Conservation (phyloP, 2,329 filamentous ascomycete species). For the Atkinsonella hypoxylon region DNA sequence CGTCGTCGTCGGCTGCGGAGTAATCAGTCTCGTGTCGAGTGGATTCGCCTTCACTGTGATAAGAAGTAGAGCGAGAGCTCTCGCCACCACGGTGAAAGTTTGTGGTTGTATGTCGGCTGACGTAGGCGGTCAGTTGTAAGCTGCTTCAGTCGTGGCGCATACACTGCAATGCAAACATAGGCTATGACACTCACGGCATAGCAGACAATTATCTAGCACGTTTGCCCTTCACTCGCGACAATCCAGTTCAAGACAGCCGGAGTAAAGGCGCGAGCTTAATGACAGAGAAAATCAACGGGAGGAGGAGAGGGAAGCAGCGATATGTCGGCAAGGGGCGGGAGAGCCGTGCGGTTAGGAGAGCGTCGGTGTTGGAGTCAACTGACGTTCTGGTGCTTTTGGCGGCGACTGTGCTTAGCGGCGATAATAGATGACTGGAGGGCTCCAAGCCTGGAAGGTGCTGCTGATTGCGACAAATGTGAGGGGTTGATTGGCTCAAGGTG, state of each 20-base stretch:
- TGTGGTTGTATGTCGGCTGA: constrained; percentile 16
- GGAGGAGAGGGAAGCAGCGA: not conserved
- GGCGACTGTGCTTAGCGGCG: not conserved
- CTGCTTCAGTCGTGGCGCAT: constrained; percentile 7
- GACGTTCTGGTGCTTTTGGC: not conserved
- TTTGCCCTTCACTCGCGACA: constrained; percentile 34
- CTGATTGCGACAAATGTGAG: constrained; percentile 10
- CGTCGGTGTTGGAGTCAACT: not conserved
- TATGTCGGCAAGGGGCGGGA: not conserved
- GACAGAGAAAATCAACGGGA: not conserved
- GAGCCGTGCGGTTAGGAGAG: not conserved
- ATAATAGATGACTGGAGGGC: constrained; percentile 1
- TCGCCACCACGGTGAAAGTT: constrained; percentile 17
- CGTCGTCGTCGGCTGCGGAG: constrained; percentile 24
- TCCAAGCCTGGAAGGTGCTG: constrained; percentile 1
- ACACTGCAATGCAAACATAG: constrained; percentile 1
- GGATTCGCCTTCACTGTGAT: constrained; percentile 27
- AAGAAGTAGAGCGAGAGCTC: constrained; percentile 21
- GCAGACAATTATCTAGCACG: constrained; percentile 19
- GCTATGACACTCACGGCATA: constrained; percentile 31
- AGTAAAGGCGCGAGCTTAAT: constrained; percentile 25
- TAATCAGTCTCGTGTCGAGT: constrained; percentile 20
- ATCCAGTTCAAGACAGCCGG: constrained; percentile 31
- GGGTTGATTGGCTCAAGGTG: constrained; percentile 8
- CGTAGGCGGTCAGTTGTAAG: constrained; percentile 16